Evolutionary conservation across 345 rosid species (phyloP).

Genomic region (Firmiana major): DNA sequence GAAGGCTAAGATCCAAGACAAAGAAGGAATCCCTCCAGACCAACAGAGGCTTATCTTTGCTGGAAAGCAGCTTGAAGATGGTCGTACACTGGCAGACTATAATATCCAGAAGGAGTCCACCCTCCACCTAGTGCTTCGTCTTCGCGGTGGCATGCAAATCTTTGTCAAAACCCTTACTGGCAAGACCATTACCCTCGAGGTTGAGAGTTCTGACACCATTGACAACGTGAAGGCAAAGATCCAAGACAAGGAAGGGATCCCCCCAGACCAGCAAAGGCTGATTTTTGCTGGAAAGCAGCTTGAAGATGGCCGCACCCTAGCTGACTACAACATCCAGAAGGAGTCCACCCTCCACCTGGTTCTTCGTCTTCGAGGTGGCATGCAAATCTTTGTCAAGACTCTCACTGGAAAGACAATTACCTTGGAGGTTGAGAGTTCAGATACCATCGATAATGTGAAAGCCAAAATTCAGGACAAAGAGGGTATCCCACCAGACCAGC

Average conservation of each 20-base stretch:
- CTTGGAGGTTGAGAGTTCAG: not conserved
- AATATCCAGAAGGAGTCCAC: not conserved
- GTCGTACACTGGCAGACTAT: not conserved
- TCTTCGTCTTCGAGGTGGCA: not conserved
- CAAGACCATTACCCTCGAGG: not conserved
- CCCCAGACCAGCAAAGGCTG: not conserved
- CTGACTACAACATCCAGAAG: not conserved
- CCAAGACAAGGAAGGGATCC: not conserved
- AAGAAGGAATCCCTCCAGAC: not conserved
- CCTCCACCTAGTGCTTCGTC: not conserved
- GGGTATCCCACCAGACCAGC: not conserved
- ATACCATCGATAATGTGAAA: not conserved
- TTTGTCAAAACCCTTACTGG: not conserved
- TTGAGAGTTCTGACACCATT: not conserved
- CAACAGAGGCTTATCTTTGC: not conserved
- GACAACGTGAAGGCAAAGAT: not conserved
- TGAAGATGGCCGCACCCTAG: not conserved
- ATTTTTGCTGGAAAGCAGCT: not conserved
- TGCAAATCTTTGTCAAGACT: not conserved
- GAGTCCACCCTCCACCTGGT: not conserved
- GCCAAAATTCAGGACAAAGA: not conserved
- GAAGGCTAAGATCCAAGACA: not conserved
- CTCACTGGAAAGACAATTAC: not conserved
- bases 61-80: not conserved
- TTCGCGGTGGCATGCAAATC: not conserved